phyloP scores from a whole-genome alignment of 73 alveolate species.

The Uronychia setigera region DNA sequence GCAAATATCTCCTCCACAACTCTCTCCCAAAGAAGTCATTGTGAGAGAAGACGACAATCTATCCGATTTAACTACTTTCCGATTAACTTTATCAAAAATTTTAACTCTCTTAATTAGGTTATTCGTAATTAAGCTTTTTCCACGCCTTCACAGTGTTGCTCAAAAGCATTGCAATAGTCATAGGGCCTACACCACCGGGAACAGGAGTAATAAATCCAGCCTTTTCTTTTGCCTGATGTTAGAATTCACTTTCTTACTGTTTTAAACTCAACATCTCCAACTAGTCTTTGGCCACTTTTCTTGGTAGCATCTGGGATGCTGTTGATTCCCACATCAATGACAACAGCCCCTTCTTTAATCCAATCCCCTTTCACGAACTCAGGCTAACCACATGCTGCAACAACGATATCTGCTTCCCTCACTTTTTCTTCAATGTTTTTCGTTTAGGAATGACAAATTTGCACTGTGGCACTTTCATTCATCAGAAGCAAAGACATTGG shows the following conservation, averaged over 20 bases:
- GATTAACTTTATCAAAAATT: no score
- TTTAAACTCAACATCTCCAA: conserved; percentile 54
- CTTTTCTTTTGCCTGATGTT: conserved; percentile 24
- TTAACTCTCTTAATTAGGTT: no score
- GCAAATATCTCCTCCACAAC: no score
- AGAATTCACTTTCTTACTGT: no score
- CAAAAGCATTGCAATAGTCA: conserved; percentile 91
- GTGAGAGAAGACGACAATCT: no score
- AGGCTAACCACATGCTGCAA: conserved; percentile 78
- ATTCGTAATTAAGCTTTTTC: conserved; percentile 6
- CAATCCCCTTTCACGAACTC: conserved; percentile 67
- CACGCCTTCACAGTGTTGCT: conserved; percentile 64
- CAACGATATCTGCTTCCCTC: conserved; percentile 75
- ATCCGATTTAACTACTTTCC: no score
- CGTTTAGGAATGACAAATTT: conserved; percentile 76
- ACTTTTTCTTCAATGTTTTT: conserved; percentile 54
- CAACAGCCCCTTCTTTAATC: conserved; percentile 74
- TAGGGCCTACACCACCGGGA: conserved; percentile 96
- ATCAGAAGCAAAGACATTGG: conserved; percentile 69
- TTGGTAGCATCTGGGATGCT: conserved; percentile 10
- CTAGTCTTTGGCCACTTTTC: conserved; percentile 23
- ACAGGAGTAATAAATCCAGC: conserved; percentile 85
- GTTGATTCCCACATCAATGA: conserved; percentile 81
- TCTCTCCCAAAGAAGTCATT: no score
- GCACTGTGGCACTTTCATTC: conserved; percentile 74